phyloP scores from a whole-genome alignment of 202 grass and related monocot genomes.

The Carex arenaria region DNA sequence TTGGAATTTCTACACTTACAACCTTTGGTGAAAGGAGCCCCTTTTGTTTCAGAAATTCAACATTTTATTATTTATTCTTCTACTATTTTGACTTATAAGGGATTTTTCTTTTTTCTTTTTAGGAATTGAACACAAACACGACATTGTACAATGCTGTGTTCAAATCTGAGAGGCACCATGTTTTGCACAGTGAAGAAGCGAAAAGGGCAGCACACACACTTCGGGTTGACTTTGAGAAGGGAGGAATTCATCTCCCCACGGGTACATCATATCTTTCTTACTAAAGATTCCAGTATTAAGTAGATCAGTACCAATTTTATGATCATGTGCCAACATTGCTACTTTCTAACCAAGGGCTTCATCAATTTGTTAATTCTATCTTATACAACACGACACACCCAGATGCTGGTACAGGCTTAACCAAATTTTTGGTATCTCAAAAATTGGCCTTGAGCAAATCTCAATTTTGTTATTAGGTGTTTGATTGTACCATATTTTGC shows the following conservation, averaged over 20 bases:
- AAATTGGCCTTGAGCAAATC: not conserved
- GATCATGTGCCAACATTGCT: not conserved
- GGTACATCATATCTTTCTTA: slow-evolving; percentile 31
- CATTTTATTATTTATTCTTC: slow-evolving; percentile 3
- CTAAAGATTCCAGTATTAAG: not conserved
- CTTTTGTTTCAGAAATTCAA: not conserved
- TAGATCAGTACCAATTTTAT: not conserved
- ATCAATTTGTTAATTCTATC: not conserved
- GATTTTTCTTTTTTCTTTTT: slow-evolving; percentile 5
- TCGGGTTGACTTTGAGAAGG: slow-evolving; percentile 84
- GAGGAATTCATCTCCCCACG: slow-evolving; percentile 83
- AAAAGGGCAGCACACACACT: slow-evolving; percentile 61
- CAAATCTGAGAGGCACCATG: slow-evolving; percentile 60
- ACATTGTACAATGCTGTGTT: slow-evolving; percentile 76
- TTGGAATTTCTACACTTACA: not conserved
- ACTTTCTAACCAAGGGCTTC: not conserved
- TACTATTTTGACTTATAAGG: not conserved
- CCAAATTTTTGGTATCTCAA: not conserved
- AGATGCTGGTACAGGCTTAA: not conserved
- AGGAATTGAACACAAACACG: slow-evolving; percentile 79
- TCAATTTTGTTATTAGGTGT: not conserved
- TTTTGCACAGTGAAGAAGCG: slow-evolving; percentile 62
- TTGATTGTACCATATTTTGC: not conserved
- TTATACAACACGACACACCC: not conserved
- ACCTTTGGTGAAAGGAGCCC: not conserved